Evolutionary conservation across 176 grass and related monocot species (phyloP).

Genomic region (Cymbopogon citratus): DNA sequence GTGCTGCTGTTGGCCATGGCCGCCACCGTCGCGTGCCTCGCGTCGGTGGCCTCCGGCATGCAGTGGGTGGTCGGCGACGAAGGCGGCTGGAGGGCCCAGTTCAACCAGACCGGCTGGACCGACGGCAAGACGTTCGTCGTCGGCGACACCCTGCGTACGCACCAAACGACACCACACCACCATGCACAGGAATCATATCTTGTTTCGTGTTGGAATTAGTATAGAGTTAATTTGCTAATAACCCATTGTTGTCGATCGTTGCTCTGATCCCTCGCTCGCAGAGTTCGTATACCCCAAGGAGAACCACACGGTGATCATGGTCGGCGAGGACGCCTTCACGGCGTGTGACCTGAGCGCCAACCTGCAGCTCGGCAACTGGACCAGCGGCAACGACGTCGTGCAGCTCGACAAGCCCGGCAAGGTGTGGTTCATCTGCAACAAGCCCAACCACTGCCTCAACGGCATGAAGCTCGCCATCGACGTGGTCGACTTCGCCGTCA

Average conservation of each 20-base stretch:
- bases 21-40: background rate
- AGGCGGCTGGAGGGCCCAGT: background rate
- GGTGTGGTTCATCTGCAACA: background rate
- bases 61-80: background rate
- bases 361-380: background rate
- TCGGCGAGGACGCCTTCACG: background rate
- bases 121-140: background rate
- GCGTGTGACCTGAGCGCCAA: background rate
- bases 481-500: background rate
- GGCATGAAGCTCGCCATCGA: constrained; percentile 10
- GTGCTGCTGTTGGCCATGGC: background rate
- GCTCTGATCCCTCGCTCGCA: background rate
- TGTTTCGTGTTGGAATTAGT: no score
- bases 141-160: constrained; percentile 8
- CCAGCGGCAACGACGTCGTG: background rate
- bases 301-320: background rate
- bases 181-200: no score
- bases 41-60: background rate
- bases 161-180: background rate
- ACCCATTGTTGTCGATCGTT: no score
- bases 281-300: background rate
- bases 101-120: background rate
- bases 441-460: background rate
- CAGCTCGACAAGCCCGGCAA: background rate
- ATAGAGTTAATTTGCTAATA: no score